phyloP scores from a whole-genome alignment of 2,329 filamentous ascomycete species.

The Aspergillus latus region DNA sequence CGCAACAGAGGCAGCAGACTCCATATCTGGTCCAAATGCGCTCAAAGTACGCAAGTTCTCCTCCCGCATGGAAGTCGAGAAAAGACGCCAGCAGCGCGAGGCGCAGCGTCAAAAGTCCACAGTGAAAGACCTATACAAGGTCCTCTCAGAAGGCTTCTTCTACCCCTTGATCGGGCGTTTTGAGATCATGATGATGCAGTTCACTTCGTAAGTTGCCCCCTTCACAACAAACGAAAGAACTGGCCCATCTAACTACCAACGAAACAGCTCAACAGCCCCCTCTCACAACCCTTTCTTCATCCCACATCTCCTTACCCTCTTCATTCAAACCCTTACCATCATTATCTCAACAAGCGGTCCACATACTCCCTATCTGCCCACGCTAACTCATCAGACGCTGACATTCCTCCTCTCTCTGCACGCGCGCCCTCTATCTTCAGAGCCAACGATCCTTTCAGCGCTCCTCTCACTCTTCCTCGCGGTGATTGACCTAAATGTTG shows the following conservation, averaged over 20 bases:
- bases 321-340: conserved; percentile 81
- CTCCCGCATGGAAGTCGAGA: conserved; percentile 68
- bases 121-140: conserved; percentile 73
- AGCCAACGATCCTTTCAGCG: conserved; percentile 68
- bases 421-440: conserved; percentile 53
- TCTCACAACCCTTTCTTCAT: conserved; percentile 65
- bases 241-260: conserved; percentile 1
- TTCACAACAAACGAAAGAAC: neutral
- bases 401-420: conserved; percentile 73
- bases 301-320: conserved; percentile 72
- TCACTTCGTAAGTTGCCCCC: conserved; percentile 45
- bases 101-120: conserved; percentile 57
- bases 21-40: conserved; percentile 73
- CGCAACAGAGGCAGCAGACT: conserved; percentile 77
- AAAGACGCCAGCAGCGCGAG: conserved; percentile 47
- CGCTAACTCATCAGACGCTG: conserved; percentile 83
- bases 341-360: conserved; percentile 81
- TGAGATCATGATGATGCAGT: conserved; percentile 60
- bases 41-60: conserved; percentile 91
- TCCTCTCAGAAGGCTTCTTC: conserved; percentile 79
- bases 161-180: conserved; percentile 81
- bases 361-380: conserved; percentile 69
- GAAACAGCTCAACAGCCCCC: conserved; percentile 33
- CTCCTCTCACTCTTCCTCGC: conserved; percentile 77
- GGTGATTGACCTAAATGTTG: conserved; percentile 73